Base-by-base conservation (phyloP, 495 filamentous ascomycete species). In the Friedmanniomyces simplex region DNA sequence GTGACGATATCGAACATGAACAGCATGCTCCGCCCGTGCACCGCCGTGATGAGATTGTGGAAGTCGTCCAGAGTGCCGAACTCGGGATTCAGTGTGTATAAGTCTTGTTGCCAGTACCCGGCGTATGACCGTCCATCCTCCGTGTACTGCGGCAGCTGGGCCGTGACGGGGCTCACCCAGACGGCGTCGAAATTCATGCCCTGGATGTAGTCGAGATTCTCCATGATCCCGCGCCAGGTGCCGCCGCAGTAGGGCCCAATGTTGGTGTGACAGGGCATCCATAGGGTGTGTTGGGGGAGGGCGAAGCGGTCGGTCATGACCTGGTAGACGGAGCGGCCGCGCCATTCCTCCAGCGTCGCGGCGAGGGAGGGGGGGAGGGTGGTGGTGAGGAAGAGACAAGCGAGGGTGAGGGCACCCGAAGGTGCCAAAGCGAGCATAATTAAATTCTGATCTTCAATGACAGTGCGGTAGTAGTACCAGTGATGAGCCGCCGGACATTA, bases 91-190 rank as follows among this genome's bases (percentile, higher is more conserved):
- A 90, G 57, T 18, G 71, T 50, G 62, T 82, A 81, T 48, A 87
- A 76, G 59, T 88, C 76, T 53, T 83, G 76, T 12, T 84, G 82
- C 85, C 85, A 91, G 69, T 87, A 91, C 6, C 86, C 85, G 58
- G 89, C 84, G 42, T 63, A 63, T 24, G 50, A 42, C 45, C 43
- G 47, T 43, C 57, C 57, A 42, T 63, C 41, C 25, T 41, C 28
- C 12, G 50, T 63, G 16, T 50, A 43, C 21, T 59, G 59, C 16
- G 59, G 45, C 1, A 57, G 39, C 10, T 61, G 30, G 12, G 48
- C 54, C 12, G 37, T 39, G 36, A 61, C 43, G 36, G 59, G 59
- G 1, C 28, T 43, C 8, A 61, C 47, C 59, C 59, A 61, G 24
- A 61, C 52, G 12, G 61, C 61, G 21, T 52, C 48, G 22, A 60